phyloP scores from a whole-genome alignment of 768 basidiomycete genomes.

The Candolleomyces efflorescens region DNA sequence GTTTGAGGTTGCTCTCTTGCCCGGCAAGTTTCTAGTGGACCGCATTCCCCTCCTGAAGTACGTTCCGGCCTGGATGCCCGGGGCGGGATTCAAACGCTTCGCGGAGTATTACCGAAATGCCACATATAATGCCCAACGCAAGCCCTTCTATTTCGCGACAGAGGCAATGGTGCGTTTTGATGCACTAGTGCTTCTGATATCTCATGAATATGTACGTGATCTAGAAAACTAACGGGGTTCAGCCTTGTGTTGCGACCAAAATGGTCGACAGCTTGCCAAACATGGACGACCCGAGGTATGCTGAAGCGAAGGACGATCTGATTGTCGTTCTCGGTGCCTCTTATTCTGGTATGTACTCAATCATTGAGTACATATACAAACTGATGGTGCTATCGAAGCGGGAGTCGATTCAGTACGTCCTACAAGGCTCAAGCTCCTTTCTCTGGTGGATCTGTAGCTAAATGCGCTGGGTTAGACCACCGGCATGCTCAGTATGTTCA shows the following conservation, averaged over 20 bases:
- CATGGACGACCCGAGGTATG: neutral
- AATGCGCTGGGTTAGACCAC: conserved; percentile 2
- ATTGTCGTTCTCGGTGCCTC: neutral
- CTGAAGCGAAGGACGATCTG: neutral
- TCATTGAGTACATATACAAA: neutral
- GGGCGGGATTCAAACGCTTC: conserved; percentile 26
- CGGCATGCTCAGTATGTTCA: conserved; percentile 2
- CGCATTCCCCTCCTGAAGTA: conserved; percentile 19
- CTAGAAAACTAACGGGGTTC: neutral
- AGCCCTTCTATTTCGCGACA: neutral
- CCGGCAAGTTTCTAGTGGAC: conserved; percentile 16
- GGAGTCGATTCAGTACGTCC: conserved; percentile 4
- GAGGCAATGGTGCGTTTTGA: neutral
- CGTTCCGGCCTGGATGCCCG: conserved; percentile 33
- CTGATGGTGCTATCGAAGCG: neutral
- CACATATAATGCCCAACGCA: neutral
- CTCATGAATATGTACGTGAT: neutral
- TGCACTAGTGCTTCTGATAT: neutral
- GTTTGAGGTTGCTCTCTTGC: conserved; percentile 17
- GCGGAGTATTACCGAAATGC: conserved; percentile 4
- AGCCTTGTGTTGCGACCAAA: neutral
- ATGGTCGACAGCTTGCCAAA: conserved; percentile 1
- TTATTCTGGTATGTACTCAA: neutral
- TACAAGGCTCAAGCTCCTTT: neutral
- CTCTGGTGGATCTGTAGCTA: neutral